Evolutionary conservation across 495 filamentous ascomycete species (phyloP).

Genomic region (Sordaria brevicollis): DNA sequence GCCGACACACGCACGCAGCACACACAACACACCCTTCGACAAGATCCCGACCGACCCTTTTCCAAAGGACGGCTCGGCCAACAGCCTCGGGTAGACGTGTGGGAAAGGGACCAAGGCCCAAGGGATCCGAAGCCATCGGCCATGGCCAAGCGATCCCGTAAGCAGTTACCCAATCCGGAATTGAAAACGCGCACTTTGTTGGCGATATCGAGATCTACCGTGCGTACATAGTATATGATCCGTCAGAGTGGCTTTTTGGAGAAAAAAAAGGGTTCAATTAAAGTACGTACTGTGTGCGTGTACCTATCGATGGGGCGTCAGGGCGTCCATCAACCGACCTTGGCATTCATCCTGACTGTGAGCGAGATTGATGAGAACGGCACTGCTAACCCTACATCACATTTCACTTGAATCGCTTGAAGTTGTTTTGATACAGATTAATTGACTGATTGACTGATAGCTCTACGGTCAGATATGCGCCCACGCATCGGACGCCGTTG

Average conservation of each 20-base stretch:
- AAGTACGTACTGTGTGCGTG: neutral
- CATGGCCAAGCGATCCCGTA: neutral
- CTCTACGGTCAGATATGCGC: neutral
- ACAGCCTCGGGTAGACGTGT: neutral
- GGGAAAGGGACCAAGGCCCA: neutral
- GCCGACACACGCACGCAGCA: too few relatives aligned
- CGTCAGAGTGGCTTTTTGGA: neutral
- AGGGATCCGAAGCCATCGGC: neutral
- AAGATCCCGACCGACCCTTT: neutral
- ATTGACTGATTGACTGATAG: too few relatives aligned
- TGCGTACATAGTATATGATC: neutral
- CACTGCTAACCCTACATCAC: neutral
- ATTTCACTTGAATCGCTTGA: neutral
- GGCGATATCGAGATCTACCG: neutral
- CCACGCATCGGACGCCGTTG: neutral
- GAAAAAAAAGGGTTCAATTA: neutral
- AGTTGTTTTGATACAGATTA: neutral
- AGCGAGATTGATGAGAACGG: neutral
- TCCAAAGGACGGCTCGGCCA: neutral
- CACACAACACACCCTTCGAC: too few relatives aligned
- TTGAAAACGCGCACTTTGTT: neutral
- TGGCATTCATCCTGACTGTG: neutral
- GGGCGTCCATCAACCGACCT: neutral
- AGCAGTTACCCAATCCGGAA: neutral
- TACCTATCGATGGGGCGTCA: too few relatives aligned